These are phyloP conservation scores for Melastoma candidum DNA, from an alignment of 441 rosid genomes.

Conservation along the genomic window DNA sequence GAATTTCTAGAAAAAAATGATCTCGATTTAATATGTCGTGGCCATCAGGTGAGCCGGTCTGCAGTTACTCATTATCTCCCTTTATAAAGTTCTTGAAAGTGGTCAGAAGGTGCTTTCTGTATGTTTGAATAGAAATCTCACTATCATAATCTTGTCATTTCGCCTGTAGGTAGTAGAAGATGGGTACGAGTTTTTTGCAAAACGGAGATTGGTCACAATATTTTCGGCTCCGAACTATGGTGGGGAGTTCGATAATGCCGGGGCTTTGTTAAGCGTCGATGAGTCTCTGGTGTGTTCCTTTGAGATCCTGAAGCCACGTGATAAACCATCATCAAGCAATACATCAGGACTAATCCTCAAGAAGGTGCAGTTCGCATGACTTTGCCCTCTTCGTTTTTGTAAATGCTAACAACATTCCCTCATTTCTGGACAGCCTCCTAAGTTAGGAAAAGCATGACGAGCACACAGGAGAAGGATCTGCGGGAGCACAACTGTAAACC, in stretches of 20 bases:
- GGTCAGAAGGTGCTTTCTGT: neutral
- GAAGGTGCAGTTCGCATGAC: conserved; percentile 34
- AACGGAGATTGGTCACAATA: conserved; percentile 72
- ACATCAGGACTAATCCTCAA: conserved; percentile 36
- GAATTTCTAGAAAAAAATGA: conserved; percentile 89
- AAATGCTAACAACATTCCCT: too few relatives aligned
- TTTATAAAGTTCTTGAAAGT: too few relatives aligned
- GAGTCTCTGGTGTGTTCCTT: conserved; percentile 73
- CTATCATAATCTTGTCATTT: conserved; percentile 2
- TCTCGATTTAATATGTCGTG: conserved; percentile 92
- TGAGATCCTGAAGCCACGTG: conserved; percentile 75
- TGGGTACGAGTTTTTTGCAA: conserved; percentile 91
- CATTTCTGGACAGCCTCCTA: too few relatives aligned
- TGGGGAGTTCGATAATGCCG: conserved; percentile 96
- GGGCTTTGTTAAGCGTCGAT: conserved; percentile 83
- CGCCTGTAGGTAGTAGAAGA: conserved; percentile 87
- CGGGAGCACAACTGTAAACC: too few relatives aligned
- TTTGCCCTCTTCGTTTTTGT: too few relatives aligned
- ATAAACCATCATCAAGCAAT: conserved; percentile 34
- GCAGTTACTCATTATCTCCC: neutral
- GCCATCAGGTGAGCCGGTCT: conserved; percentile 69
- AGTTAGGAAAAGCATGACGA: too few relatives aligned
- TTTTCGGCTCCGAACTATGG: conserved; percentile 98
- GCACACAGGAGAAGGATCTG: too few relatives aligned
- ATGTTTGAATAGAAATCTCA: too few relatives aligned